Conservation (phyloP, 2,329 filamentous ascomycete species). For the Coniochaeta pulveracea region DNA sequence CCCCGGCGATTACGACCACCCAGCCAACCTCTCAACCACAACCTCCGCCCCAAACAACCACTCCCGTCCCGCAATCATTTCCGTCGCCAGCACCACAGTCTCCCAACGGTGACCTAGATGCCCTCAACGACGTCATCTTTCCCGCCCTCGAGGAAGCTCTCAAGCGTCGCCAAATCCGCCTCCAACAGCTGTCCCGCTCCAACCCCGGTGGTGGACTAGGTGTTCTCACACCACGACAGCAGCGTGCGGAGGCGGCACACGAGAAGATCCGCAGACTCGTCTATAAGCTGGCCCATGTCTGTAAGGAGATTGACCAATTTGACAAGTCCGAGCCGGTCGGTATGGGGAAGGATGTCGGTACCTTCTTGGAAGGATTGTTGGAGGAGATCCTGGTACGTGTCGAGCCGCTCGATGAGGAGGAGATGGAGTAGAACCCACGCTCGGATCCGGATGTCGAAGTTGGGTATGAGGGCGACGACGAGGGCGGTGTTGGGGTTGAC, state of each 20-base stretch:
- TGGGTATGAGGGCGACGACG: too few species aligned
- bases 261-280: constrained; percentile 75
- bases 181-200: constrained; percentile 39
- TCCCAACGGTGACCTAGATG: constrained; percentile 63
- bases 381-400: constrained; percentile 91
- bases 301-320: constrained; percentile 81
- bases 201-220: constrained; percentile 19
- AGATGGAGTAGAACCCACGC: constrained; percentile 17
- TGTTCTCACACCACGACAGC: constrained; percentile 48
- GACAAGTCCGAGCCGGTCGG: constrained; percentile 81
- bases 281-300: constrained; percentile 69
- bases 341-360: constrained; percentile 84
- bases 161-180: constrained; percentile 59
- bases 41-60: constrained; percentile 16
- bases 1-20: too few species aligned
- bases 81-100: constrained; percentile 45
- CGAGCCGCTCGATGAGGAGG: constrained; percentile 74
- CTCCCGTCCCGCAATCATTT: constrained; percentile 29
- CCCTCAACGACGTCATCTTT: constrained; percentile 81
- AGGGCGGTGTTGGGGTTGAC: too few species aligned
- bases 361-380: constrained; percentile 81
- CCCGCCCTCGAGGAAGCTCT: constrained; percentile 87
- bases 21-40: constrained; percentile 6
- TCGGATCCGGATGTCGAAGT: too few species aligned
- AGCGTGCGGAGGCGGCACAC: constrained; percentile 61